A percentile compares a stretch with the other conserved stretches of the same genome.
Evolutionary conservation across 2,329 filamentous ascomycete genomes (phyloP).

Genomic region (Exophiala lecanii-corni): DNA sequence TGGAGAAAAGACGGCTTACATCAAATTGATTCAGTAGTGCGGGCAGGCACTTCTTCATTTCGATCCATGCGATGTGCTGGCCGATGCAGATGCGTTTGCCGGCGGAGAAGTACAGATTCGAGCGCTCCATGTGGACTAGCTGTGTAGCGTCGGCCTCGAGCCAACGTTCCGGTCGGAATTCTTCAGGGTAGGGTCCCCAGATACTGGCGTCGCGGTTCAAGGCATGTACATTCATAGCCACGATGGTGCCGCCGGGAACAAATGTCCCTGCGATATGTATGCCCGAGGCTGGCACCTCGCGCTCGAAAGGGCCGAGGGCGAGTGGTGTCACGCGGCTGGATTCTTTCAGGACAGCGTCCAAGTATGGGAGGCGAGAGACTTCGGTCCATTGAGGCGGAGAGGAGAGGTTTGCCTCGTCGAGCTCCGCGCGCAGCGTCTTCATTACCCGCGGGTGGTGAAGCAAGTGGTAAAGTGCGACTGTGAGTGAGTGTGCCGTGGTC

Average conservation of each 20-base stretch:
- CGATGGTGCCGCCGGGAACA: constrained; percentile 14
- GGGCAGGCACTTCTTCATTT: constrained; percentile 15
- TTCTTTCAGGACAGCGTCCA: constrained; percentile 17
- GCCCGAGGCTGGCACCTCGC: constrained; percentile 21
- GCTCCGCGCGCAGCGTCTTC: constrained; percentile 10
- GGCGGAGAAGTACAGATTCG: constrained; percentile 7
- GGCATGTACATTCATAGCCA: constrained; percentile 32
- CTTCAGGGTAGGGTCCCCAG: constrained; percentile 35
- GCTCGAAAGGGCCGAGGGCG: constrained; percentile 21
- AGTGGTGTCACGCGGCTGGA: constrained; percentile 5
- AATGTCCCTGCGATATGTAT: constrained; percentile 15
- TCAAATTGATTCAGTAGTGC: constrained; percentile 11
- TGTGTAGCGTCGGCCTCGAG: constrained; percentile 30
- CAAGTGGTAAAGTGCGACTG: constrained; percentile 36
- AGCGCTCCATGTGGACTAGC: constrained; percentile 30
- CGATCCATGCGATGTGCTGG: constrained; percentile 16
- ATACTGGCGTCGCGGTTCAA: constrained; percentile 37
- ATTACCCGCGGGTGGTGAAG: constrained; percentile 36
- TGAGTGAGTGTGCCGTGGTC: constrained; percentile 11
- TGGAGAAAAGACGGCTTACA: no score
- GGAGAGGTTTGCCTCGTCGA: constrained; percentile 8
- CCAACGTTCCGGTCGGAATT: constrained; percentile 45
- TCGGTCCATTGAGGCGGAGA: constrained; percentile 37
- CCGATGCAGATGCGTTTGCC: constrained; percentile 15
- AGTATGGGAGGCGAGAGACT: constrained; percentile 53